These are phyloP conservation scores for Xylaria sp. DNA, from an alignment of 2,329 filamentous ascomycete genomes.

Conservation along the genomic window DNA sequence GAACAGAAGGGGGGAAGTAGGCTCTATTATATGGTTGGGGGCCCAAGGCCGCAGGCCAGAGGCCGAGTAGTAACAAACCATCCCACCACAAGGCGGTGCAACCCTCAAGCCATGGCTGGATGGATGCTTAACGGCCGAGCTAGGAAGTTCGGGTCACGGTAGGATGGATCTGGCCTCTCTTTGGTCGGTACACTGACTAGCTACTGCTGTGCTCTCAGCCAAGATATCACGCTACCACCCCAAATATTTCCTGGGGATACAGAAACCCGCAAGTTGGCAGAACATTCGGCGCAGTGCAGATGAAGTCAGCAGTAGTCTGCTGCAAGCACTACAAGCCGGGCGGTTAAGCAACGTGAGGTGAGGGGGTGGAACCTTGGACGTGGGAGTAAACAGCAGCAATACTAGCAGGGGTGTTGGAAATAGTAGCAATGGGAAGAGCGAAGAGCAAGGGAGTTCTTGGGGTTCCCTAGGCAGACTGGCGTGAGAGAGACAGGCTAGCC, in stretches of 20 bases:
- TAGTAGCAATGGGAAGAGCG: conserved; percentile 23
- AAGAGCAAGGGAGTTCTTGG: conserved; percentile 7
- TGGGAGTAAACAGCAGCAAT: conserved; percentile 29
- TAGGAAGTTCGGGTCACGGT: conserved; percentile 40
- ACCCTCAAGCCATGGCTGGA: conserved; percentile 32
- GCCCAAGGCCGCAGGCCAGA: conserved; percentile 48
- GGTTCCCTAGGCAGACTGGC: conserved; percentile 25
- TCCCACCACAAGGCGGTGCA: conserved; percentile 37
- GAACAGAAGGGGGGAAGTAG: conserved; percentile 51
- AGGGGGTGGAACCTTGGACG: conserved; percentile 38
- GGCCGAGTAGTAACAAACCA: conserved; percentile 40
- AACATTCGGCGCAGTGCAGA: conserved; percentile 40
- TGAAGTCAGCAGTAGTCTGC: conserved; percentile 43
- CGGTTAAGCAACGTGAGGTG: conserved; percentile 52
- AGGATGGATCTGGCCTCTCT: conserved; percentile 38
- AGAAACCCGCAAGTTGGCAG: conserved; percentile 41
- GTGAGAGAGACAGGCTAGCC: conserved; percentile 47
- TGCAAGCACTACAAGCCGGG: conserved; percentile 51
- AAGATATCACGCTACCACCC: conserved; percentile 42
- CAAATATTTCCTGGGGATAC: conserved; percentile 34
- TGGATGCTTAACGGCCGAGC: conserved; percentile 29
- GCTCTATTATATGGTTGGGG: conserved; percentile 56
- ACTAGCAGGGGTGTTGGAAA: conserved; percentile 36
- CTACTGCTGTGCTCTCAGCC: conserved; percentile 34
- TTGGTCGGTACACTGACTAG: conserved; percentile 39